phyloP scores from a whole-genome alignment of 805 yeast species.

The Metahyphopichia silvanorum region DNA sequence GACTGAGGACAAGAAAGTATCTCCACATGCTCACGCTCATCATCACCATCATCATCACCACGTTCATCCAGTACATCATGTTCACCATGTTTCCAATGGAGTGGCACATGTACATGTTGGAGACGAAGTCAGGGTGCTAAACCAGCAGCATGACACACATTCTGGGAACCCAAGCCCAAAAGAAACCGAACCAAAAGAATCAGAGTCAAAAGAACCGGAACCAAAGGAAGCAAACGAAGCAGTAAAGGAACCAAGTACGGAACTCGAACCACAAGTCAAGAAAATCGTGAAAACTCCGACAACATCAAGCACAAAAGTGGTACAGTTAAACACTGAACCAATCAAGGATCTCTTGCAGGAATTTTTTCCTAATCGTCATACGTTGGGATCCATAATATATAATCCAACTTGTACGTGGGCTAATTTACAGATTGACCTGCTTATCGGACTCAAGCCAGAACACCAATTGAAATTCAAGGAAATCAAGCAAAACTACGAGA shows the following conservation, averaged over 20 bases:
- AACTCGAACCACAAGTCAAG: background rate
- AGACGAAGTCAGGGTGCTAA: slow-evolving; percentile 3
- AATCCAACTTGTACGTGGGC: slow-evolving; percentile 51
- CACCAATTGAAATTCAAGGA: slow-evolving; percentile 26
- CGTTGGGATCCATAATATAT: slow-evolving; percentile 58
- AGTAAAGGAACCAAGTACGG: background rate
- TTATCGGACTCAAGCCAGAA: slow-evolving; percentile 29
- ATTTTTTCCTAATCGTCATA: slow-evolving; percentile 28
- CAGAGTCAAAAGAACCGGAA: slow-evolving; percentile 1
- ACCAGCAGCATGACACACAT: slow-evolving; percentile 1
- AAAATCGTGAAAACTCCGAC: too few species aligned
- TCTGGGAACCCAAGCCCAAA: background rate
- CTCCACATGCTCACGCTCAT: slow-evolving; percentile 4
- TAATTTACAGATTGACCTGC: slow-evolving; percentile 29
- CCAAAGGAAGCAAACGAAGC: slow-evolving; percentile 1
- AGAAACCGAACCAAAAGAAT: slow-evolving; percentile 1
- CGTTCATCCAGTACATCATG: slow-evolving; percentile 14
- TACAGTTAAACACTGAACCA: slow-evolving; percentile 13
- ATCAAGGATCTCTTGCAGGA: slow-evolving; percentile 19
- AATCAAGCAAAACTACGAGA: slow-evolving; percentile 22
- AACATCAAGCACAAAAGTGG: too few species aligned
- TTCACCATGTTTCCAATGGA: slow-evolving; percentile 10
- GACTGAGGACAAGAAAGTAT: too few species aligned
- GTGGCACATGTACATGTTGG: slow-evolving; percentile 7
- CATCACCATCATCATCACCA: slow-evolving; percentile 14